These are phyloP conservation scores for Ceratocystis lukuohia DNA, from an alignment of 2,329 filamentous ascomycete species.

Conservation along the genomic window DNA sequence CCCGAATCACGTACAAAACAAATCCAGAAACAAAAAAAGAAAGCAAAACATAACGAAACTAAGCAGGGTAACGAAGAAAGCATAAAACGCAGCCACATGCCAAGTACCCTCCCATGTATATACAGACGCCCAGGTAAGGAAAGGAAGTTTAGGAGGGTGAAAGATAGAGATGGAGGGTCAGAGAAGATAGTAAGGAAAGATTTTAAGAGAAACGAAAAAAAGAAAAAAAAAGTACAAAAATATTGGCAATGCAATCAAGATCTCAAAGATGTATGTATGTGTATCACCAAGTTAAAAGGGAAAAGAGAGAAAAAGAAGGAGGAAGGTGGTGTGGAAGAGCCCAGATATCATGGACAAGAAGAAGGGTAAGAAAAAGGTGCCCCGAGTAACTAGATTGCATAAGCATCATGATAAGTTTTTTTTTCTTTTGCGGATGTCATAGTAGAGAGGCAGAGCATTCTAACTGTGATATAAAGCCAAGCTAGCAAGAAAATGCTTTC, in stretches of 20 bases:
- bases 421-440: not conserved
- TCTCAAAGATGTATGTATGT: not conserved
- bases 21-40: not conserved
- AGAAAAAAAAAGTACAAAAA: conserved; percentile 5
- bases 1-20: not conserved
- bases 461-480: not conserved
- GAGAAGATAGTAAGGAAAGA: not conserved
- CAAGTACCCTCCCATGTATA: conserved; percentile 14
- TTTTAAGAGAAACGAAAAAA: not conserved
- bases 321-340: not conserved
- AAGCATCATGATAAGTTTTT: not conserved
- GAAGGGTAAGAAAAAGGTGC: not conserved
- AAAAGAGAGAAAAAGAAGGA: not conserved
- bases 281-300: not conserved
- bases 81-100: conserved; percentile 10
- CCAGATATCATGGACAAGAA: not conserved
- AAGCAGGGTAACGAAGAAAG: conserved; percentile 5
- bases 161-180: not conserved
- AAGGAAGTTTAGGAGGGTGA: not conserved
- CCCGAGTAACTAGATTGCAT: not conserved
- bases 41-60: not conserved
- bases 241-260: not conserved
- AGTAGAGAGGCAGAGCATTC: not conserved
- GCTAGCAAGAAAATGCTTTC: not conserved
- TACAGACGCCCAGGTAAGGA: conserved; percentile 6